A percentile compares a stretch with the other conserved stretches of the same genome.
phyloP scores from a whole-genome alignment of 331 rosid species.

The Cydonia oblonga region DNA sequence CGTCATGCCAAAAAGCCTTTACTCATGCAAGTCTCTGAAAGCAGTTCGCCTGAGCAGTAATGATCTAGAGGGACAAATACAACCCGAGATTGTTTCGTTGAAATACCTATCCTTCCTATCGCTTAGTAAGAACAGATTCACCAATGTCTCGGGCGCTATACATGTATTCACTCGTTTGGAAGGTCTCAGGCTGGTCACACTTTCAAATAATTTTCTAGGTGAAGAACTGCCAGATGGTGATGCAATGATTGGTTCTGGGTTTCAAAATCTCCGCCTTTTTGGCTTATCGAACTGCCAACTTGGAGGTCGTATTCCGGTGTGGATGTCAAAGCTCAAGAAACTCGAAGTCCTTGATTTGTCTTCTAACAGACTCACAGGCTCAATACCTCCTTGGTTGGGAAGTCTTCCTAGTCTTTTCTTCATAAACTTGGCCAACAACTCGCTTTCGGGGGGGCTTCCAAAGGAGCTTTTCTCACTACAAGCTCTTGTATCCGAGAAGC shows the following conservation, averaged over 20 bases:
- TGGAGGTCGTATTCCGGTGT: neutral
- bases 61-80: neutral
- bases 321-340: neutral
- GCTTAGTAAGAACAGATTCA: neutral
- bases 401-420: neutral
- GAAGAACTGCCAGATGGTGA: neutral
- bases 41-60: neutral
- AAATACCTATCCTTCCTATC: neutral
- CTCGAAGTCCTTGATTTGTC: neutral
- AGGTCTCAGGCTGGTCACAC: neutral
- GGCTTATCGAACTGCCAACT: neutral
- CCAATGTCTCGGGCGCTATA: neutral
- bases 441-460: neutral
- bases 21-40: neutral
- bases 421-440: neutral
- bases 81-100: neutral
- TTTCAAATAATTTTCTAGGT: neutral
- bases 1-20: neutral
- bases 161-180: neutral
- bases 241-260: neutral
- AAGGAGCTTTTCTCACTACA: neutral
- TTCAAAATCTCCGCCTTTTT: neutral
- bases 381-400: neutral
- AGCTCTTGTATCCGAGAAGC: neutral
- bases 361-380: neutral